Conservation (phyloP, 2,329 filamentous ascomycete species). For the Alternaria infectoria region DNA sequence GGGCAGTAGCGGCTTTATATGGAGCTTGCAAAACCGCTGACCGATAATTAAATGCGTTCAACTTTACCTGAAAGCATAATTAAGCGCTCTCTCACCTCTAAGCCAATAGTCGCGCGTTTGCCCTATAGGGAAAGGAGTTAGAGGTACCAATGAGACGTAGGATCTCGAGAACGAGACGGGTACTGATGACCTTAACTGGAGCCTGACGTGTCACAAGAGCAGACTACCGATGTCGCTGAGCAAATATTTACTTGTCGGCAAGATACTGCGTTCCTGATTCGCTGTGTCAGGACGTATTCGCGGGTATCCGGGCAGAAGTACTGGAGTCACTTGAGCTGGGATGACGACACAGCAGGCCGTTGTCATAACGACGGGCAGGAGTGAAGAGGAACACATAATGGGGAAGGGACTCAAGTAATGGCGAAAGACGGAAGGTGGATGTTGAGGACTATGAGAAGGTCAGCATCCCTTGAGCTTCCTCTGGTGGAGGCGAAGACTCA, state of each 20-base stretch:
- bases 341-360: background rate
- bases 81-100: conserved; percentile 2
- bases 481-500: background rate
- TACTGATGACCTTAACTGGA: background rate
- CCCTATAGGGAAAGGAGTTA: background rate
- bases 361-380: background rate
- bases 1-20: background rate
- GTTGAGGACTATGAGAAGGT: background rate
- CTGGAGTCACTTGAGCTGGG: background rate
- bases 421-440: background rate
- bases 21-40: background rate
- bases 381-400: background rate
- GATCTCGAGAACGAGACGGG: background rate
- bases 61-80: background rate
- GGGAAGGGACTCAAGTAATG: background rate
- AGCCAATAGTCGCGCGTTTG: background rate
- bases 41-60: background rate
- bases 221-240: background rate
- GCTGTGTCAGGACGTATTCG: background rate
- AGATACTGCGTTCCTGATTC: background rate
- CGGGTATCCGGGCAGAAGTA: background rate
- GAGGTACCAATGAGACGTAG: background rate
- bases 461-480: background rate
- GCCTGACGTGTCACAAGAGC: background rate
- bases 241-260: background rate